A percentile compares a stretch with the other conserved stretches of the same genome.
These are phyloP conservation scores for Verticillium zaregamsianum DNA, from an alignment of 2,329 filamentous ascomycete genomes.

Conservation along the genomic window DNA sequence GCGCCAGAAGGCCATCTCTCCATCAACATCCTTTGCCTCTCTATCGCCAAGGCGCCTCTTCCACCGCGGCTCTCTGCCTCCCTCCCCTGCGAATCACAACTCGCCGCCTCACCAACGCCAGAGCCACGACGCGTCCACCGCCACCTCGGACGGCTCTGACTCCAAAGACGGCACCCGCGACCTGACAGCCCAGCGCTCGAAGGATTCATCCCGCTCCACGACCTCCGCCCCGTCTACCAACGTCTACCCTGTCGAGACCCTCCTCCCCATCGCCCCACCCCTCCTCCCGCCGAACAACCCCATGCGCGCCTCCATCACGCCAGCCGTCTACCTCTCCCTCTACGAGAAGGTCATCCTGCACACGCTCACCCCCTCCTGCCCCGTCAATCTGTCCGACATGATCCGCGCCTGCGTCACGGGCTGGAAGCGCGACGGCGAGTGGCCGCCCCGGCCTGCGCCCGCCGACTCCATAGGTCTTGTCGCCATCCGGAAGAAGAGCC, in stretches of 20 bases:
- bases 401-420: conserved; percentile 77
- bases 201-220: conserved; percentile 26
- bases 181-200: conserved; percentile 25
- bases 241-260: conserved; percentile 39
- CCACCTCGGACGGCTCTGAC: conserved; percentile 39
- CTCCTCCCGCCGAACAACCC: conserved; percentile 70
- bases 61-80: conserved; percentile 42
- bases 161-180: conserved; percentile 30
- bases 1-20: conserved; percentile 39
- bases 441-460: conserved; percentile 66
- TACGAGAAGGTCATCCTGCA: conserved; percentile 87
- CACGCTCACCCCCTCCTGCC: conserved; percentile 75
- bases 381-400: conserved; percentile 82
- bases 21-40: conserved; percentile 36
- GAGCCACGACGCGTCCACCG: conserved; percentile 26
- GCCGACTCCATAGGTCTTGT: conserved; percentile 37
- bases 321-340: conserved; percentile 71
- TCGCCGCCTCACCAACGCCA: conserved; percentile 13
- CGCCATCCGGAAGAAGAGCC: conserved; percentile 35
- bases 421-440: conserved; percentile 91
- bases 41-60: conserved; percentile 46
- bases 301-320: conserved; percentile 72
- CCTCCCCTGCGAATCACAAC: conserved; percentile 16
- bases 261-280: conserved; percentile 70
- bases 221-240: conserved; percentile 7